Evolutionary conservation across 2,329 filamentous ascomycete genomes (phyloP), one percentile per base, ranked within the genome.

Genomic region (Cercospora sp.): DNA sequence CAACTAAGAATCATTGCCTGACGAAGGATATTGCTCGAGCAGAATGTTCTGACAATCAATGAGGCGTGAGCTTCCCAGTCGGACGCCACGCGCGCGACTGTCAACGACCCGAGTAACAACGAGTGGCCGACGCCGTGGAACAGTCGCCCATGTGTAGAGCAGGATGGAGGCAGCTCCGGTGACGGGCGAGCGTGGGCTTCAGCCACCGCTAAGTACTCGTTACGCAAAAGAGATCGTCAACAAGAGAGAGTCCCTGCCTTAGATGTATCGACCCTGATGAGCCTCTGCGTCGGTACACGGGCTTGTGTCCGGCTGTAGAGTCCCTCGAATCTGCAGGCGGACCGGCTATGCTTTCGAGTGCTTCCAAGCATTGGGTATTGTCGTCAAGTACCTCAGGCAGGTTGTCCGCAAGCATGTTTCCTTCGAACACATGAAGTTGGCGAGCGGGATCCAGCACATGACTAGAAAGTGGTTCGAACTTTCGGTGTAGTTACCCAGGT

Each of bases 181-280:
- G 45, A 23, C 18, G 45, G 45, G 45, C 18, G 9, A 28, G 20
- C 26, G 26, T 30, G 53, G 53, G 53, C 53, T 58, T 58, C 53
- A 58, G 53, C 53, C 53, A 58, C 53, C 53, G 53, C 53, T 31
- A 58, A 33, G 53, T 30, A 28, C 26, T 28, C n/a, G 30, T 58
- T 58, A 58, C 23, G 53, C 53, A 28, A n/a, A 30, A 16, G 53
- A 58, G 53, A 58, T 31, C 53, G 26, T 18, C 23, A 31, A 33
- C n/a, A 18, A 58, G 12, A 58, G 12, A 58, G 53, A 58, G 53
- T 58, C 53, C 53, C 53, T 58, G 53, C 53, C 53, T 58, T 31
- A 58, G 45, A 58, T 58, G 16, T 58, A 58, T 31, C 53, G 26
- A 30, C 53, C 53, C 53, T 58, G 45, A 20, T 51, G 53, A 58